Conservation (phyloP, 176 grass and related monocot genomes). For the Carex scoparia region DNA sequence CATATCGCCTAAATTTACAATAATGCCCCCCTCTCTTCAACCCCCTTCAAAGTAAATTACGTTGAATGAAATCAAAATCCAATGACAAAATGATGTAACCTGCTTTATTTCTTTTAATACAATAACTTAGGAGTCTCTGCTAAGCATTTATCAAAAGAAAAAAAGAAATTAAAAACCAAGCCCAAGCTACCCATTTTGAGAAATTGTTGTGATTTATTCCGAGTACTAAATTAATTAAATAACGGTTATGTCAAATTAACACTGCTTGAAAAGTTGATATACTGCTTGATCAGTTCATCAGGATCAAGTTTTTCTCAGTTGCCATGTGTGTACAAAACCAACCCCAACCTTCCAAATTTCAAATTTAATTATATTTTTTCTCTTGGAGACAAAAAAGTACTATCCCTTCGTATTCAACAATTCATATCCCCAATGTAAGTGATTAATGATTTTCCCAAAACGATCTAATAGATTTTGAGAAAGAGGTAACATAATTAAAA, state of each 20-base stretch:
- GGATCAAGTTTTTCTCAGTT: not conserved
- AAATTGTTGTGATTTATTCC: not conserved
- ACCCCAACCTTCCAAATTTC: not conserved
- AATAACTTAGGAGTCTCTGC: no score
- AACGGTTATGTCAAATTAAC: not conserved
- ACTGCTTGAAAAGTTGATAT: not conserved
- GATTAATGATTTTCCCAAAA: not conserved
- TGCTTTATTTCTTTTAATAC: no score
- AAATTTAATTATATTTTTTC: not conserved
- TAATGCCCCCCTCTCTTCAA: conserved; percentile 10
- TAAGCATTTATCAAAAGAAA: no score
- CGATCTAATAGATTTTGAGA: not conserved
- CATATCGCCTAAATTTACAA: conserved; percentile 32
- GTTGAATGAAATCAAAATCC: not conserved
- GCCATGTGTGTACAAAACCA: not conserved
- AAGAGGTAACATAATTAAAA: no score
- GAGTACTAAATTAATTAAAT: not conserved
- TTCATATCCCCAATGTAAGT: not conserved
- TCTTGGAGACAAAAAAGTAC: not conserved
- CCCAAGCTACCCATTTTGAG: not conserved
- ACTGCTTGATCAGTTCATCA: not conserved
- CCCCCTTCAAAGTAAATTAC: conserved; percentile 18
- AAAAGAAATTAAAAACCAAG: not conserved
- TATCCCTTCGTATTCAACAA: not conserved
- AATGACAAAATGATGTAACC: no score